Conservation (phyloP, 306 rosid species). For the Lathyrus tuberosus region DNA sequence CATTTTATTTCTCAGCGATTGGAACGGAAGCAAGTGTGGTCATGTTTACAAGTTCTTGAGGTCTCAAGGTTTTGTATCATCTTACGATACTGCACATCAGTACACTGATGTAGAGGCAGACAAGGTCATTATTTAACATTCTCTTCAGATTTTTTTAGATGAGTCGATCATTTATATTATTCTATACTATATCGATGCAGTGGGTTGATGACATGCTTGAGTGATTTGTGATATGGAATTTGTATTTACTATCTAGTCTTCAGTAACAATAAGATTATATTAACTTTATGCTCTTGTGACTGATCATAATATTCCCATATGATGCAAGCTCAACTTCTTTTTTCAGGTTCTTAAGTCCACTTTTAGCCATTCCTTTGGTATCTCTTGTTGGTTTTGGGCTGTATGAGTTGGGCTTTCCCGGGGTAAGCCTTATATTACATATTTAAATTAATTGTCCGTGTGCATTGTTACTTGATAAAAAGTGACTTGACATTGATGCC, state of each 20-base stretch:
- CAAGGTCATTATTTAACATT: no score
- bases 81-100: constrained; percentile 96
- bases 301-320: constrained; percentile 23
- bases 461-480: constrained; percentile 11
- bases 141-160: no score
- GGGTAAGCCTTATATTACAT: constrained; percentile 59
- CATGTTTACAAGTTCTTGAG: constrained; percentile 92
- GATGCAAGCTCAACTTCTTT: constrained; percentile 39
- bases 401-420: constrained; percentile 93
- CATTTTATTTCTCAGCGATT: constrained; percentile 63
- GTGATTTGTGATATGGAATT: constrained; percentile 32
- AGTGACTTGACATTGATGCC: constrained; percentile 31
- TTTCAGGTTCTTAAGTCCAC: constrained; percentile 95
- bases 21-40: constrained; percentile 99
- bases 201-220: no score
- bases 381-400: constrained; percentile 94
- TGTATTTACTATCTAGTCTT: constrained; percentile 11
- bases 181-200: no score
- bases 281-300: constrained; percentile 16
- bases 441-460: constrained; percentile 3
- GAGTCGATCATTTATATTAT: no score
- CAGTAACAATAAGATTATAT: constrained; percentile 7
- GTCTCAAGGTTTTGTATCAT: constrained; percentile 90
- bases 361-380: constrained; percentile 92
- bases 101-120: no score